Percentiles rank a stretch among this genome's conserved stretches.
Conservation (phyloP, 1,284 basidiomycete genomes). For the Ceratobasidium sp. region DNA sequence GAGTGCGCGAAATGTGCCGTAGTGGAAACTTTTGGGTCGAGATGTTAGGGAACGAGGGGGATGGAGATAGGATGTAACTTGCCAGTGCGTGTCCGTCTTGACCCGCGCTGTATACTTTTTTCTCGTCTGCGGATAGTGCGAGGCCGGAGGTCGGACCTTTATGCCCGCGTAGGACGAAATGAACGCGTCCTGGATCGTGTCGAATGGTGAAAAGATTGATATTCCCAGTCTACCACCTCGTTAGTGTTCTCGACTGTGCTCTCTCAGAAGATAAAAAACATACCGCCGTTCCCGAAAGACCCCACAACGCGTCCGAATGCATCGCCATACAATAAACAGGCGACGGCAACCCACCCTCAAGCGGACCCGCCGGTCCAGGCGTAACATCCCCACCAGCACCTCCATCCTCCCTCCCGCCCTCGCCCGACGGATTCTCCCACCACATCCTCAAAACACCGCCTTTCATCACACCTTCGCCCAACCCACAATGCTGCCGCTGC, state of each 20-base stretch:
- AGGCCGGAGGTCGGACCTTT: conserved; percentile 89
- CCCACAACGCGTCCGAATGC: conserved; percentile 92
- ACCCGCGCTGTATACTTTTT: conserved; percentile 88
- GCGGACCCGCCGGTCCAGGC: conserved; percentile 53
- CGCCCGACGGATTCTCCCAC: conserved; percentile 67
- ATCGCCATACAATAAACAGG: conserved; percentile 89
- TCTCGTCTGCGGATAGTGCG: conserved; percentile 83
- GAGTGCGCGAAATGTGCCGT: conserved; percentile 17
- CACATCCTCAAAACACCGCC: conserved; percentile 88
- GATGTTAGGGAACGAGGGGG: neutral
- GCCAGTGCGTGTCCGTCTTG: conserved; percentile 95
- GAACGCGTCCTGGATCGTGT: conserved; percentile 87
- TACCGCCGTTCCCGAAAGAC: conserved; percentile 86
- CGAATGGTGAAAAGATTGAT: conserved; percentile 94
- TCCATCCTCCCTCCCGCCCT: neutral
- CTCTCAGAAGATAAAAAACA: conserved; percentile 31
- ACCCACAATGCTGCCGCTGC: conserved; percentile 87
- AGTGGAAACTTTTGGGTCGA: conserved; percentile 9
- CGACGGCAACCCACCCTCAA: conserved; percentile 67
- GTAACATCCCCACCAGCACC: conserved; percentile 49
- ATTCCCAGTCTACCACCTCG: conserved; percentile 72
- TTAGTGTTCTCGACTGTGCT: neutral
- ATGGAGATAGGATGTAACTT: conserved; percentile 56
- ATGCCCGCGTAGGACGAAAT: conserved; percentile 80
- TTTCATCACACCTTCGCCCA: conserved; percentile 93